Evolutionary conservation across 2,329 filamentous ascomycete genomes (phyloP), one percentile per base, ranked within the genome.

Genomic region (Diaporthe humulicola): DNA sequence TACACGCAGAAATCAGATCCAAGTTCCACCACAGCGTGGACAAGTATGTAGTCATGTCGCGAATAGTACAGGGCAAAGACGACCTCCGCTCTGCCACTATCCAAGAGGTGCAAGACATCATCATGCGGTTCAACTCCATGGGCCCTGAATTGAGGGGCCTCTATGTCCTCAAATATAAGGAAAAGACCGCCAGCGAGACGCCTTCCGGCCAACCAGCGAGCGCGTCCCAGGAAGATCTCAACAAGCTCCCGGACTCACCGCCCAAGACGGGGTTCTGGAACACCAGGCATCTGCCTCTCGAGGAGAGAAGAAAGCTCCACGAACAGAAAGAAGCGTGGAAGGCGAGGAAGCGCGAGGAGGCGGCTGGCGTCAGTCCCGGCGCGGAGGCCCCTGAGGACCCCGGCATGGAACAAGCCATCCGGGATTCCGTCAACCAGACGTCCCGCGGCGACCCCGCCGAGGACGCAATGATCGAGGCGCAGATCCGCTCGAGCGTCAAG

Each of bases 41-140:
- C 66, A 95, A 94, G 78, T 96, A 96, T 81, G 94, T 97, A 77
- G 90, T 95, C 60, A 90, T 94, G 1, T 93, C 94, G 3, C 89
- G 95, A 60, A 93, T 94, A 66, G 88, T 92, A 0, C 94, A 97
- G 81, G 95, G 95, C 1, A 91, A 91, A 76, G 90, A 92, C 57
- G 93, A 96, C 69, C 88, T 91, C 77, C 84, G 85, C 22, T 80
- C 81, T 1, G 86, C 91, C 1, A 89, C 87, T 0, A 80, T 81
- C 0, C 88, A 90, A 75, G 93, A 96, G 82, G 88, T 89, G 52
- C 85, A 86, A 1, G 90, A 93, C 73, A 90, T 96, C 28, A 81
- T 96, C 50, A 83, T 84, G 52, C 87, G 90, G 9, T 97, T 93
- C 93, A 86, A 90, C n/a, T 85, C 85, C 7, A 80, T 90, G 66